Percentiles rank a stretch among this genome's conserved stretches.
Conservation (phyloP, 108 stramenopile species). For the Nannochloropsis granulata region DNA sequence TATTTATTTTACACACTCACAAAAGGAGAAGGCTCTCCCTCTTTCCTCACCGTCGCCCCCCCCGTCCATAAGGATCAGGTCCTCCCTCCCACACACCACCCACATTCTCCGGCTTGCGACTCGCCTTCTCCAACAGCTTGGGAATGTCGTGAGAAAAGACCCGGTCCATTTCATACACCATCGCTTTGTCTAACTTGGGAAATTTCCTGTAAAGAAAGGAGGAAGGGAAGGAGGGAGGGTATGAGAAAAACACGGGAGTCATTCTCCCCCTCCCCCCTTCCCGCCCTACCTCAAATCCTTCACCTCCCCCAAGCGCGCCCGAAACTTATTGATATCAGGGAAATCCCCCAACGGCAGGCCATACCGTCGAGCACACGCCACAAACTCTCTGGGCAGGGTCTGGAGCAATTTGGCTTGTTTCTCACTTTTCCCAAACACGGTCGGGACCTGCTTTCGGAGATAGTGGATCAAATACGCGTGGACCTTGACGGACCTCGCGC, state of each 20-base stretch:
- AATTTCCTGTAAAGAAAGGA: constrained; percentile 12
- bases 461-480: constrained; percentile 97
- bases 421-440: constrained; percentile 75
- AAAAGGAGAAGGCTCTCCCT: neutral
- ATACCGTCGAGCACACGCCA: constrained; percentile 66
- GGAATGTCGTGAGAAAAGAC: constrained; percentile 39
- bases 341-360: constrained; percentile 71
- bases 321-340: constrained; percentile 83
- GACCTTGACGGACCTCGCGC: constrained; percentile 86
- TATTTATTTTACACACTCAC: no score
- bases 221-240: neutral
- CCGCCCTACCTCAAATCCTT: constrained; percentile 48
- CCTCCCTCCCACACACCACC: neutral
- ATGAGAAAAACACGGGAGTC: neutral
- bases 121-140: constrained; percentile 31
- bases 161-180: constrained; percentile 39
- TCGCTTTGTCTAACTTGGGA: constrained; percentile 31
- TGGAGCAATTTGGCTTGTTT: constrained; percentile 83
- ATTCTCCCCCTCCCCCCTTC: neutral
- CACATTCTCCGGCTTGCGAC: neutral
- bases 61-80: neutral
- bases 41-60: neutral
- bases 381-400: constrained; percentile 69
- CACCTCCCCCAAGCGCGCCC: constrained; percentile 51
- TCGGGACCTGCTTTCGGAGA: constrained; percentile 88